A percentile compares a stretch with the other conserved stretches of the same genome.
Conservation (phyloP, 1,139 yeast genomes). For the Hanseniaspora gamundiae region DNA sequence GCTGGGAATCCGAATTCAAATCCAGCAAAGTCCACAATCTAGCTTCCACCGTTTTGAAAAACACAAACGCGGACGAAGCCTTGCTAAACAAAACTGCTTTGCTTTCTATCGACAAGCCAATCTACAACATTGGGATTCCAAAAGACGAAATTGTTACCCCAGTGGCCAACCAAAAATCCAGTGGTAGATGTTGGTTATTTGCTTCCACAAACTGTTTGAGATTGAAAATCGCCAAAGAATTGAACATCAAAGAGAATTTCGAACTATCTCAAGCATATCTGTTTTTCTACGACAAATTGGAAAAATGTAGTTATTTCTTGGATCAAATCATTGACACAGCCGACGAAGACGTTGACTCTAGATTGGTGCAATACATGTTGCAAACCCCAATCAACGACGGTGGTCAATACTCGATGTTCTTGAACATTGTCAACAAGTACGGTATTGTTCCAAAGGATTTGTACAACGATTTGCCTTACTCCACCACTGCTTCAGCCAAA, state of each 20-base stretch:
- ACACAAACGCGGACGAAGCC: slow-evolving; percentile 25
- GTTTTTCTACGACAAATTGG: slow-evolving; percentile 65
- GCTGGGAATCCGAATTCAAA: slow-evolving; percentile 26
- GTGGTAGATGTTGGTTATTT: slow-evolving; percentile 84
- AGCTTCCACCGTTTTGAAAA: slow-evolving; percentile 30
- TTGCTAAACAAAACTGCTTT: slow-evolving; percentile 23
- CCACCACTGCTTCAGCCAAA: slow-evolving; percentile 43
- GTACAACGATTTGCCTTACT: slow-evolving; percentile 53
- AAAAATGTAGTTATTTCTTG: slow-evolving; percentile 62
- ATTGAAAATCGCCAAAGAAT: slow-evolving; percentile 45
- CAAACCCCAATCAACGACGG: slow-evolving; percentile 63
- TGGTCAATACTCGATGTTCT: slow-evolving; percentile 78
- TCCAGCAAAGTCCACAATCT: slow-evolving; percentile 25
- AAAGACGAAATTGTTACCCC: slow-evolving; percentile 48
- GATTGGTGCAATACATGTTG: slow-evolving; percentile 52
- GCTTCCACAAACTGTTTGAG: slow-evolving; percentile 69
- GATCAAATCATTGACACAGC: slow-evolving; percentile 63
- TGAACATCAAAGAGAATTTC: slow-evolving; percentile 48
- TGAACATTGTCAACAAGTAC: slow-evolving; percentile 60
- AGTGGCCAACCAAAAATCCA: slow-evolving; percentile 55
- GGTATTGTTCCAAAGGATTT: slow-evolving; percentile 65
- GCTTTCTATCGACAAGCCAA: slow-evolving; percentile 15
- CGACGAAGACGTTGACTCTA: slow-evolving; percentile 50
- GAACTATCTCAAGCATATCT: slow-evolving; percentile 64
- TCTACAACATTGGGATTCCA: slow-evolving; percentile 49